Percentiles rank a stretch among this genome's conserved stretches.
These are phyloP conservation scores for Sideroxylon spinosum DNA, from an alignment of 179 eudicot species.

Conservation along the genomic window DNA sequence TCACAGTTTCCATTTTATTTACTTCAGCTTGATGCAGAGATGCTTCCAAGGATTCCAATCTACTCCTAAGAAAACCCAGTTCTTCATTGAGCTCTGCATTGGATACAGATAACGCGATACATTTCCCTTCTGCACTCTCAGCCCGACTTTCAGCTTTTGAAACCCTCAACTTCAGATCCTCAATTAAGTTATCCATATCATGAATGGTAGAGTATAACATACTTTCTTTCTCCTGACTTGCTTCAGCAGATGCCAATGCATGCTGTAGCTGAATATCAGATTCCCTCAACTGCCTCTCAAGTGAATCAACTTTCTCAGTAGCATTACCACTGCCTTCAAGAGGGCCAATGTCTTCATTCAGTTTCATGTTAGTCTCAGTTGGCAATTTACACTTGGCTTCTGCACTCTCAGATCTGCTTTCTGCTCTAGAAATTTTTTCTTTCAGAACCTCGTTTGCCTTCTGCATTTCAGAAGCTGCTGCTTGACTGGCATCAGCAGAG, in stretches of 20 bases:
- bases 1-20: slow-evolving; percentile 58
- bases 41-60: slow-evolving; percentile 54
- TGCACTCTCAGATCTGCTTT: slow-evolving; percentile 42
- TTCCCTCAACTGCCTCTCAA: slow-evolving; percentile 60
- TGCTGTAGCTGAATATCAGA: slow-evolving; percentile 55
- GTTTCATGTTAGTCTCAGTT: slow-evolving; percentile 44
- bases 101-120: slow-evolving; percentile 55
- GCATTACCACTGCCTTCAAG: slow-evolving; percentile 30
- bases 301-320: slow-evolving; percentile 39
- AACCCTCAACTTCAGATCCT: slow-evolving; percentile 60
- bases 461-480: slow-evolving; percentile 18
- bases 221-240: slow-evolving; percentile 67
- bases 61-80: slow-evolving; percentile 45
- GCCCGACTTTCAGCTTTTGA: slow-evolving; percentile 54
- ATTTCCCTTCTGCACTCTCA: slow-evolving; percentile 68
- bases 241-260: slow-evolving; percentile 66
- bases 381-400: slow-evolving; percentile 46
- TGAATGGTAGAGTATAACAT: slow-evolving; percentile 53
- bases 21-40: slow-evolving; percentile 68
- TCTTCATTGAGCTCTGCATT: slow-evolving; percentile 64
- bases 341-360: slow-evolving; percentile 40
- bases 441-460: slow-evolving; percentile 31
- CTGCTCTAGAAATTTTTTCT: slow-evolving; percentile 33
- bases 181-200: slow-evolving; percentile 78
- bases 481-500: slow-evolving; percentile 23